Base-by-base conservation (phyloP, 148 eudicot species). In the Pharnaceum exiguum region DNA sequence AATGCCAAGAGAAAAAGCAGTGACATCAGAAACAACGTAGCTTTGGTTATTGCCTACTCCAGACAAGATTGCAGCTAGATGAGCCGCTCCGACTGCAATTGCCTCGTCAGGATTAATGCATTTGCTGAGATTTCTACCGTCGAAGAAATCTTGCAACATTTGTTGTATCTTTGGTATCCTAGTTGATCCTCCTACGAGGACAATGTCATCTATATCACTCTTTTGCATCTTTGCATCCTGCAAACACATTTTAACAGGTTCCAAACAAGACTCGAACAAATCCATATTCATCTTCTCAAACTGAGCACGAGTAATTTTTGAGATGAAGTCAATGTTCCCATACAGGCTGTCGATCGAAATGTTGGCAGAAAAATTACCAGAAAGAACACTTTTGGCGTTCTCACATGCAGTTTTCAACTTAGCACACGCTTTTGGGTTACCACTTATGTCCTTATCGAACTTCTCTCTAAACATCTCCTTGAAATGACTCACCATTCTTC, bases 51-150 rank as follows among this genome's bases (percentile, higher is more conserved):
- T 12, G 5, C 38, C 7, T 51, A 7, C 56, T 7, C 56, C 56
- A 30, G 22, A 28, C 56, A 51, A 29, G 24, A 51, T 51, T 4
- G 56, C 56, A n/a, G 56, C 56, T 1, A 28, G 56, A 10, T 28
- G 3, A 0, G 56, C 37, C 3, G 56, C 56, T 3, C 56, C 56
- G 12, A 16, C 29, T 4, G 56, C 56, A 29, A 51, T 38, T 2
- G 56, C 56, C 38, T 51, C 56, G 12, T 51, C 56, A 5, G 56
- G 56, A 4, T 51, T 51, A 10, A 51, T 12, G 23, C 56, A 28
- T 18, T 51, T 51, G 15, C 56, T 28, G 2, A 51, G 37, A 22
- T 51, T 38, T 23, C 31, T 51, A 7, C 37, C 56, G 9, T 51
- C 31, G 56, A 51, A 51, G 38, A 51, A 51, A 5, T 51, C 37